phyloP scores from a whole-genome alignment of 352 stramenopile genomes.

The Heterotrichella gracilis region DNA sequence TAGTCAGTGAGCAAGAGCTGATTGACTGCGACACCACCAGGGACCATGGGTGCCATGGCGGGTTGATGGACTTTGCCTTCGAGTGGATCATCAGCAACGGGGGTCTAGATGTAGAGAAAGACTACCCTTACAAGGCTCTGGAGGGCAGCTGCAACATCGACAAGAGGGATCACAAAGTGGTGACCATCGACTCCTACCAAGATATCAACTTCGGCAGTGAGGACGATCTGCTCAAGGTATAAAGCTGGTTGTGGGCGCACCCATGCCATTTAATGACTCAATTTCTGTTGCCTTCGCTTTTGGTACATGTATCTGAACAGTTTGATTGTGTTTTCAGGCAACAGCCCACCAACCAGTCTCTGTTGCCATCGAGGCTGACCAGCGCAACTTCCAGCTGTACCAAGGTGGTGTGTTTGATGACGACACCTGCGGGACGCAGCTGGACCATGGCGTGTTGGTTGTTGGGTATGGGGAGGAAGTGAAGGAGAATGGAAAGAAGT shows the following conservation, averaged over 20 bases:
- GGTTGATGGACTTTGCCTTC: conserved; percentile 85
- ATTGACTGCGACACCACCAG: conserved; percentile 65
- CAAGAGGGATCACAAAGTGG: conserved; percentile 13
- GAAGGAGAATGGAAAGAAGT: conserved; percentile 36
- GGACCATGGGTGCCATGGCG: conserved; percentile 72
- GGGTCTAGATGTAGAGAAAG: conserved; percentile 58
- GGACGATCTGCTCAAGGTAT: conserved; percentile 22
- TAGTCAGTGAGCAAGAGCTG: conserved; percentile 81
- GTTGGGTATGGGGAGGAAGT: conserved; percentile 49
- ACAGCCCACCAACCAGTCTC: conserved; percentile 58
- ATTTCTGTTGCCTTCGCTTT: no score
- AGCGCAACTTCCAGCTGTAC: conserved; percentile 79
- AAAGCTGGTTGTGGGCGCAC: no score
- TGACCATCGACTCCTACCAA: conserved; percentile 19
- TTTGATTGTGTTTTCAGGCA: no score
- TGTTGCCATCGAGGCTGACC: conserved; percentile 60
- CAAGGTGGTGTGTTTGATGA: conserved; percentile 47
- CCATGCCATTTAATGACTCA: no score
- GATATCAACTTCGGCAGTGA: conserved; percentile 14
- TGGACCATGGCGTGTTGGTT: conserved; percentile 78
- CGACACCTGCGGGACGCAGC: conserved; percentile 40
- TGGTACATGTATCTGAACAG: no score
- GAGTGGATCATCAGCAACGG: conserved; percentile 54
- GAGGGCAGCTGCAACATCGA: conserved; percentile 27
- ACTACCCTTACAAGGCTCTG: conserved; percentile 63